A percentile compares a stretch with the other conserved stretches of the same genome.
phyloP scores from a whole-genome alignment of 768 basidiomycete species.

The Termitomyces eurrhizus region DNA sequence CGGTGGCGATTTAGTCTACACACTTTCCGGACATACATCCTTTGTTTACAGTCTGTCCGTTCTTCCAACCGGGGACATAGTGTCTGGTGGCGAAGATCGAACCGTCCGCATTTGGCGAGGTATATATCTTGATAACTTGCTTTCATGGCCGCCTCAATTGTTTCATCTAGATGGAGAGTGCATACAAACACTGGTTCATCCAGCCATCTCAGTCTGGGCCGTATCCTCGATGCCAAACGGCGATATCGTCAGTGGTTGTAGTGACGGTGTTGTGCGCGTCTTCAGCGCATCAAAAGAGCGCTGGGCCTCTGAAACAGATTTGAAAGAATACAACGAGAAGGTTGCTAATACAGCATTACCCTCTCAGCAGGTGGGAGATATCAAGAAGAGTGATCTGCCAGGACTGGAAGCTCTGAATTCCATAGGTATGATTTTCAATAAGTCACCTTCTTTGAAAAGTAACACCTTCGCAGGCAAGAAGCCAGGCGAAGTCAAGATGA shows the following conservation, averaged over 20 bases:
- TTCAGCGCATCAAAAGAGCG: conserved; percentile 76
- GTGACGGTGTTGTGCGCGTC: conserved; percentile 83
- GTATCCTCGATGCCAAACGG: conserved; percentile 85
- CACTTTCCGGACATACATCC: conserved; percentile 91
- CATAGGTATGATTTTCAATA: conserved; percentile 50
- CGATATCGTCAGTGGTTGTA: conserved; percentile 89
- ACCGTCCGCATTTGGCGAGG: conserved; percentile 90
- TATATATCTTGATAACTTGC: conserved; percentile 27
- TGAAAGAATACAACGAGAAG: conserved; percentile 68
- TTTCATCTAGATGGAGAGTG: conserved; percentile 72
- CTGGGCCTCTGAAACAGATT: conserved; percentile 61
- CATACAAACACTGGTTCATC: conserved; percentile 84
- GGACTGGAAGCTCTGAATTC: conserved; percentile 73
- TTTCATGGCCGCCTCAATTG: background rate
- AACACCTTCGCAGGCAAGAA: conserved; percentile 63
- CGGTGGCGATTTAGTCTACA: conserved; percentile 70
- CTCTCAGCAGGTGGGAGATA: conserved; percentile 84
- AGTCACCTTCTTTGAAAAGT: background rate
- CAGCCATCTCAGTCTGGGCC: conserved; percentile 96
- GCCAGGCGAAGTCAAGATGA: conserved; percentile 90
- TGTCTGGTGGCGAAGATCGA: conserved; percentile 94
- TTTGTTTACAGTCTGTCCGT: conserved; percentile 91
- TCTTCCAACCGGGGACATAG: conserved; percentile 75
- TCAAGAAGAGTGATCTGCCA: conserved; percentile 88
- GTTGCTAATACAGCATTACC: conserved; percentile 80